Percentiles rank a stretch among this genome's conserved stretches.
Conservation (phyloP, 148 eudicot genomes). For the Persicaria maculosa region DNA sequence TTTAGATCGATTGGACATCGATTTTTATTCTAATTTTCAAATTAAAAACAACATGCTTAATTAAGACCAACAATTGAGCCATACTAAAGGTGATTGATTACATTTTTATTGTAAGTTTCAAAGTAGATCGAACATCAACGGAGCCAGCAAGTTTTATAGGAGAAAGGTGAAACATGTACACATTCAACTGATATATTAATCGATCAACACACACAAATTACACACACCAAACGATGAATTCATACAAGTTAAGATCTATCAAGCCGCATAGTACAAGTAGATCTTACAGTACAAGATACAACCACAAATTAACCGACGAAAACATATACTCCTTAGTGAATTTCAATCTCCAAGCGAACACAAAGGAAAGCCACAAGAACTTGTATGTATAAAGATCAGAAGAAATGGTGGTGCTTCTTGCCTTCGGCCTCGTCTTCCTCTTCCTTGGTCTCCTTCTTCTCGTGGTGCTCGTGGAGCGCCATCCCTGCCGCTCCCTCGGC, state of each 20-base stretch:
- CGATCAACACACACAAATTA: not conserved
- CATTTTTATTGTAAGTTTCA: no score
- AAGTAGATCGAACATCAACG: no score
- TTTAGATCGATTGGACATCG: no score
- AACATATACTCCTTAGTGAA: not conserved
- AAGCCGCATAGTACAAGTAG: not conserved
- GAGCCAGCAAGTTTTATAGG: no score
- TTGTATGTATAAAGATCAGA: not conserved
- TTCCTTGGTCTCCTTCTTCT: constrained; percentile 24
- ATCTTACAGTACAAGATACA: not conserved
- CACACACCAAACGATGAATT: not conserved
- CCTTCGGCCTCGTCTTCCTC: constrained; percentile 30
- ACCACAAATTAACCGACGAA: not conserved
- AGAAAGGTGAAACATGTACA: not conserved
- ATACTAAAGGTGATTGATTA: no score
- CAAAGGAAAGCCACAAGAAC: not conserved
- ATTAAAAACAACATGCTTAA: no score
- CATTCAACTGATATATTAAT: not conserved
- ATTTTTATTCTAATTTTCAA: no score
- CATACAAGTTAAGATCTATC: not conserved
- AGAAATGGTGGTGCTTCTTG: constrained; percentile 21
- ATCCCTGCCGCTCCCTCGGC: constrained; percentile 22
- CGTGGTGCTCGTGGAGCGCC: constrained; percentile 32
- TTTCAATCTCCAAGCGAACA: not conserved
- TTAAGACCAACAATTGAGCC: no score